phyloP scores from a whole-genome alignment of 441 rosid genomes.

The Gossypium laxum region DNA sequence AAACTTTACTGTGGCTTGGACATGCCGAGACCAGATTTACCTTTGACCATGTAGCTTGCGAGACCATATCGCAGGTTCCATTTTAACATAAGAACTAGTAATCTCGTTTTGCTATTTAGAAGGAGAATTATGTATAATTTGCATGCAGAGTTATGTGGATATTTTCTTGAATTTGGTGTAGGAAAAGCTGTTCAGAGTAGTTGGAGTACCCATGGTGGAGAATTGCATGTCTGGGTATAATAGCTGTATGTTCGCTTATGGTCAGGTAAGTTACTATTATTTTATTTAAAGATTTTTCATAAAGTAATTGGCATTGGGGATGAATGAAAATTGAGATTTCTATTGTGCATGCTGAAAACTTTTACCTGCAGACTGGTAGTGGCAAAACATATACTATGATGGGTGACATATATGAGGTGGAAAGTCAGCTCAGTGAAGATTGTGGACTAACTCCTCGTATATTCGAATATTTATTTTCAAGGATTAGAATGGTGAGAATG shows the following conservation, averaged over 20 bases:
- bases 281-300: neutral
- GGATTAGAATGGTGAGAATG: slow-evolving; percentile 50
- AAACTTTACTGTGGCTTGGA: slow-evolving; percentile 68
- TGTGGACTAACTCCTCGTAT: slow-evolving; percentile 86
- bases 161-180: slow-evolving; percentile 22
- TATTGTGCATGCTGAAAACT: slow-evolving; percentile 1
- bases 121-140: neutral
- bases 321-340: neutral
- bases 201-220: slow-evolving; percentile 92
- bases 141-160: slow-evolving; percentile 8
- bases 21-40: slow-evolving; percentile 92
- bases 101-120: neutral
- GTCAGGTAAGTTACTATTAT: slow-evolving; percentile 49
- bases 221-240: slow-evolving; percentile 91
- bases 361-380: slow-evolving; percentile 75
- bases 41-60: slow-evolving; percentile 74
- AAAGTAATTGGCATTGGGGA: neutral
- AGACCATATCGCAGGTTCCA: slow-evolving; percentile 73
- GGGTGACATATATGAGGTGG: slow-evolving; percentile 65
- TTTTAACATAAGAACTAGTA: neutral
- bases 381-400: slow-evolving; percentile 95
- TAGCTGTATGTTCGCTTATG: slow-evolving; percentile 88
- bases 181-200: slow-evolving; percentile 69
- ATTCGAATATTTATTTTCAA: slow-evolving; percentile 66
- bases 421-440: slow-evolving; percentile 44